phyloP scores from a whole-genome alignment of 1,284 basidiomycete genomes.

The Tranzscheliella williamsii region DNA sequence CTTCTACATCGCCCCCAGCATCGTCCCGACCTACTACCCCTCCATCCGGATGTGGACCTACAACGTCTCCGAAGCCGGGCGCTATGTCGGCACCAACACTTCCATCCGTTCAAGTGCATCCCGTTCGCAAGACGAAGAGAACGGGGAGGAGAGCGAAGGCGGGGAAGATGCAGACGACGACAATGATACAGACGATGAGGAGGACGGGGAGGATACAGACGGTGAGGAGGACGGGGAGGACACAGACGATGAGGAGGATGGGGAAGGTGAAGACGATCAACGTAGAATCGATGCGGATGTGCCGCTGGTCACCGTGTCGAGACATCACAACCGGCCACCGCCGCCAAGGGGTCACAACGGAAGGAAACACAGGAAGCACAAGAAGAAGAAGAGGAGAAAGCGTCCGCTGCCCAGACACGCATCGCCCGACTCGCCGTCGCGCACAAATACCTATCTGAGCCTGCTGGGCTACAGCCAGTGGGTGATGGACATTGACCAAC shows the following conservation, averaged over 20 bases:
- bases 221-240: constrained; percentile 21
- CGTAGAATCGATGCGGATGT: not conserved
- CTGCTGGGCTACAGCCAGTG: constrained; percentile 83
- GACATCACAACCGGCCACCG: constrained; percentile 37
- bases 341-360: constrained; percentile 64
- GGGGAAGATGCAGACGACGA: constrained; percentile 1
- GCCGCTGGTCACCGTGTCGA: constrained; percentile 9
- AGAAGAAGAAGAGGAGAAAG: constrained; percentile 67
- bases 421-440: constrained; percentile 71
- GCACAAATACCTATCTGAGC: constrained; percentile 72
- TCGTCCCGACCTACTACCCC: constrained; percentile 87
- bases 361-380: constrained; percentile 65
- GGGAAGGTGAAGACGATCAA: constrained; percentile 15
- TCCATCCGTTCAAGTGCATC: not conserved
- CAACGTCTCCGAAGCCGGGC: constrained; percentile 46
- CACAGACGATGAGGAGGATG: constrained; percentile 38
- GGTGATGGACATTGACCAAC: constrained; percentile 70
- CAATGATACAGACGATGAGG: constrained; percentile 49
- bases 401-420: constrained; percentile 70
- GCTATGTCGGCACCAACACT: constrained; percentile 3
- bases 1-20: constrained; percentile 58
- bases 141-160: constrained; percentile 20
- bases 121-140: constrained; percentile 3
- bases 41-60: constrained; percentile 75
- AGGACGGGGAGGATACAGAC: constrained; percentile 20